Percentiles rank a stretch among this genome's conserved stretches.
Conservation (phyloP, 164 flowering plant genomes). For the Houttuynia cordata region DNA sequence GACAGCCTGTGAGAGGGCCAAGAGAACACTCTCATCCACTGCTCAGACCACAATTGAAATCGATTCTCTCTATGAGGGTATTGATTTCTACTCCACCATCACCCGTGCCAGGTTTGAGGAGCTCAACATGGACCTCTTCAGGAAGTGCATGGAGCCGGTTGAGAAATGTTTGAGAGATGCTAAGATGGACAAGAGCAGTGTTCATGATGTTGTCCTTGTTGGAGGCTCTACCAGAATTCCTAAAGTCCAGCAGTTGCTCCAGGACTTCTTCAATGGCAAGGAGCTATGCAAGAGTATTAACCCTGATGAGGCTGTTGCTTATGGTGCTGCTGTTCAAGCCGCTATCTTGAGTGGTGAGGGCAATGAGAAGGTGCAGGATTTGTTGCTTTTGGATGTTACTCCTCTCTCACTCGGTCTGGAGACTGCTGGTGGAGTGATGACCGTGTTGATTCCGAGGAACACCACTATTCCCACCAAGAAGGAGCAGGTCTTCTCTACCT, state of each 20-base stretch:
- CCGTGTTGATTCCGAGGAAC: slow-evolving; percentile 43
- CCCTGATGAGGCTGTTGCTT: slow-evolving; percentile 58
- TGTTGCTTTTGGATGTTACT: slow-evolving; percentile 41
- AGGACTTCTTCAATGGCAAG: slow-evolving; percentile 51
- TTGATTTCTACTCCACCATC: slow-evolving; percentile 39
- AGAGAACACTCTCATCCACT: slow-evolving; percentile 45
- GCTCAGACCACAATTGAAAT: slow-evolving; percentile 40
- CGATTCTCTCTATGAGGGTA: slow-evolving; percentile 42
- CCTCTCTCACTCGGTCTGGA: slow-evolving; percentile 43
- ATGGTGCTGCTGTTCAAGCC: slow-evolving; percentile 57
- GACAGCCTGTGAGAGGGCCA: slow-evolving; percentile 45
- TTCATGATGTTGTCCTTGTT: slow-evolving; percentile 49
- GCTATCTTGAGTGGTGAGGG: slow-evolving; percentile 48
- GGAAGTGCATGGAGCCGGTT: slow-evolving; percentile 45
- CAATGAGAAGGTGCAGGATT: slow-evolving; percentile 39
- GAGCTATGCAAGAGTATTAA: slow-evolving; percentile 58
- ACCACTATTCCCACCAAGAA: slow-evolving; percentile 49
- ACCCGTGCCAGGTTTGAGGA: slow-evolving; percentile 52
- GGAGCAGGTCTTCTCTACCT: slow-evolving; percentile 30
- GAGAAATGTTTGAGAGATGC: slow-evolving; percentile 44
- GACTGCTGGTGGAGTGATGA: slow-evolving; percentile 40
- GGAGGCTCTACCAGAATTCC: slow-evolving; percentile 57
- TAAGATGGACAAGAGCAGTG: slow-evolving; percentile 39
- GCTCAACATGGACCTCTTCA: slow-evolving; percentile 44
- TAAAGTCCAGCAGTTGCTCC: slow-evolving; percentile 42